Evolutionary conservation across 106 monocot genomes (phyloP), one percentile per base, ranked within the genome.

Genomic region (Agapanthus africanus): DNA sequence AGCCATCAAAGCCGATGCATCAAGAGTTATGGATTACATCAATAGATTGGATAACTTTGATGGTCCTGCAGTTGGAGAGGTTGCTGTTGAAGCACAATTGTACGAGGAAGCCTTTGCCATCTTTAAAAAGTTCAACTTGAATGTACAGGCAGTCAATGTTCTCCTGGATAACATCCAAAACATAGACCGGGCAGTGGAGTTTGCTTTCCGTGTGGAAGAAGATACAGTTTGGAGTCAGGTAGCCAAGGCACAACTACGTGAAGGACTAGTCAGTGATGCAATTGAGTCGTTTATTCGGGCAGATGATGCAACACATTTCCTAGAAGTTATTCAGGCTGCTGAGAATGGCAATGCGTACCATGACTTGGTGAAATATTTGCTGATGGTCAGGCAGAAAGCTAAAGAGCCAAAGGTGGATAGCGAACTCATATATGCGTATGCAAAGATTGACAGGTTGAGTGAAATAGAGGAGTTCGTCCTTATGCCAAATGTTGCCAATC

Each of bases 161-260:
- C 79, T 95, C 22, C 42, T 95, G 59, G 95, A 95, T 79, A 91
- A 95, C 66, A 83, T 95, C 59, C 79, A 54, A 44, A 95, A 85
- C 78, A 86, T 95, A 60, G 95, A 91, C 16, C 83, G 95, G n/a
- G 91, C 95, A 33, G 95, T 91, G 13, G 95, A 95, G 65, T 95
- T 95, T 79, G 95, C 95, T 47, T 91, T 91, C 73, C 91, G 95
- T 59, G 95, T 95, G 47, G 95, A 95, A 70, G 95, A 95, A 78
- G 95, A 95, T 75, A 83, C 88, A 76, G 95, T 95, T 40, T 95
- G 95, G 95, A 95, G 95, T 71, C 91, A 95, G 70, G 95, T 95
- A 16, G 95, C 88, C 0, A 95, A 91, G 75, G 95, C 95, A 40
- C 95, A 95, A 67, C 79, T 95, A 41, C 69, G 95, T 39, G 95